These are phyloP conservation scores for Beta corolliflora DNA, from an alignment of 179 eudicot species.

Conservation along the genomic window DNA sequence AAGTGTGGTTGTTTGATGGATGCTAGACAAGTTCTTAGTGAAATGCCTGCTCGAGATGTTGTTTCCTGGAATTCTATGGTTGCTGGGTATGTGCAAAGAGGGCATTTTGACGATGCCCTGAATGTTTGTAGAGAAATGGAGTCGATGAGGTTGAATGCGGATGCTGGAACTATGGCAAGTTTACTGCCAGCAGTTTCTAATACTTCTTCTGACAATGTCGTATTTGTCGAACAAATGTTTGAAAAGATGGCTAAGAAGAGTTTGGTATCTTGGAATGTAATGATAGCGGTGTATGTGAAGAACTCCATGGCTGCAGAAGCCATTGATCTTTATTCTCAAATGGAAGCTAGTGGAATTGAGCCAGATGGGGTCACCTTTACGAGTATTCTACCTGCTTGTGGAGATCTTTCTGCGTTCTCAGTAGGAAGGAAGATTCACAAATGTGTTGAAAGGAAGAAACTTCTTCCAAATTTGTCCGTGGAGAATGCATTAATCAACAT, in stretches of 20 bases:
- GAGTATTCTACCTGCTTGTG: constrained; percentile 85
- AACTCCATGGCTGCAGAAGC: constrained; percentile 67
- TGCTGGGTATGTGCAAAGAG: constrained; percentile 67
- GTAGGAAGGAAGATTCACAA: constrained; percentile 65
- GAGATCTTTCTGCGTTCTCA: constrained; percentile 72
- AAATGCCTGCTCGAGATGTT: constrained; percentile 58
- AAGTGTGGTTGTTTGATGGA: constrained; percentile 64
- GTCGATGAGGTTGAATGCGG: constrained; percentile 39
- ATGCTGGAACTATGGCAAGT: constrained; percentile 88
- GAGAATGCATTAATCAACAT: constrained; percentile 86
- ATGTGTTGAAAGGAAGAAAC: constrained; percentile 44
- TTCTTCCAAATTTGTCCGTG: constrained; percentile 60
- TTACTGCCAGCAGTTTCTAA: constrained; percentile 69
- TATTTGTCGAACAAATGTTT: constrained; percentile 60
- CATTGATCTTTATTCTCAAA: constrained; percentile 51
- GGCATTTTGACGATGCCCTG: constrained; percentile 66
- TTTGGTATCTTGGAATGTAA: constrained; percentile 74
- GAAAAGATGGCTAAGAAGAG: constrained; percentile 39
- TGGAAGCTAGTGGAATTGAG: constrained; percentile 56
- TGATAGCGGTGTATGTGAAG: constrained; percentile 82
- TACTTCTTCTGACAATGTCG: constrained; percentile 53
- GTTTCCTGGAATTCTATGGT: constrained; percentile 88
- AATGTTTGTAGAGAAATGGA: constrained; percentile 69
- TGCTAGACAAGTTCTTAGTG: constrained; percentile 60
- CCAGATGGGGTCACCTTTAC: constrained; percentile 73